These are phyloP conservation scores for Hirschfeldia incana DNA, from an alignment of 345 rosid genomes.

Conservation along the genomic window DNA sequence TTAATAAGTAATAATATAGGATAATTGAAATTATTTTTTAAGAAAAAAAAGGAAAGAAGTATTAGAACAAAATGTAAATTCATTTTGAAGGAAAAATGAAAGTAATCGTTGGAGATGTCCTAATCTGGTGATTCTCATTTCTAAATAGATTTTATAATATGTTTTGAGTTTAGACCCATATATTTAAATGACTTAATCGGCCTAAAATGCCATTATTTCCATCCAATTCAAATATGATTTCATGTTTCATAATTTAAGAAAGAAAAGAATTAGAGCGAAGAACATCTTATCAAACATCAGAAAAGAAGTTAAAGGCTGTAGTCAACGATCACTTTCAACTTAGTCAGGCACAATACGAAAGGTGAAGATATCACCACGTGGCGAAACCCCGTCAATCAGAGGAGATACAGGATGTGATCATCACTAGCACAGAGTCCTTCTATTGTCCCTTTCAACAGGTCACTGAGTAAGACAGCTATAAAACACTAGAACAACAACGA, in stretches of 20 bases:
- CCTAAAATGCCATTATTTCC: neutral
- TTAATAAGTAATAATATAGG: too few relatives aligned
- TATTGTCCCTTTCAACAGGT: constrained; percentile 39
- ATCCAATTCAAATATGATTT: neutral
- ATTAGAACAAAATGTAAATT: too few relatives aligned
- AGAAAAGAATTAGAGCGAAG: neutral
- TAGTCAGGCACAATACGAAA: constrained; percentile 13
- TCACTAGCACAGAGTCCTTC: constrained; percentile 34
- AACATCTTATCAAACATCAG: neutral
- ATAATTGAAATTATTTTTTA: too few relatives aligned
- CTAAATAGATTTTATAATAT: neutral
- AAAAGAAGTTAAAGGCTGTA: neutral
- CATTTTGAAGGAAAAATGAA: too few relatives aligned
- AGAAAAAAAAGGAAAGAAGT: too few relatives aligned
- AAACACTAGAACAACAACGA: constrained; percentile 7
- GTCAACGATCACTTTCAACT: constrained; percentile 29
- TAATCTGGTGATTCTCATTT: neutral
- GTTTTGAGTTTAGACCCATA: neutral
- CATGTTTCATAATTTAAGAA: neutral
- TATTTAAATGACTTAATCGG: neutral
- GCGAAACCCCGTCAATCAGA: constrained; percentile 33
- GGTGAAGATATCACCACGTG: constrained; percentile 26
- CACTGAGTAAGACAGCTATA: constrained; percentile 34
- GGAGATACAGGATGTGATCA: constrained; percentile 31
- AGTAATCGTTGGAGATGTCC: too few relatives aligned